phyloP scores from a whole-genome alignment of 2,329 filamentous ascomycete genomes.

The Aspergillus terreus region DNA sequence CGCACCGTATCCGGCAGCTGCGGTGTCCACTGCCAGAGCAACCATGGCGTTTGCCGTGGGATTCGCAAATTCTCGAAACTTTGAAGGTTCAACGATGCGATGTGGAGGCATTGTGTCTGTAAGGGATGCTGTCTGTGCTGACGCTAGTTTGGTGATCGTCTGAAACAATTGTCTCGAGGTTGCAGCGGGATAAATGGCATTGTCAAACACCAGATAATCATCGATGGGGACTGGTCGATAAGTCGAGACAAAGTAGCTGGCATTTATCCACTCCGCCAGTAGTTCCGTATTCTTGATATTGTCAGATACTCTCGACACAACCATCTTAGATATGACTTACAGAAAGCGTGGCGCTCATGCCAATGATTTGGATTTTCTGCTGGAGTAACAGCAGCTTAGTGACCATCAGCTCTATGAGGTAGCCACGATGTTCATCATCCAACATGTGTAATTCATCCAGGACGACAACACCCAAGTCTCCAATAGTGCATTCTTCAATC shows the following conservation, averaged over 20 bases:
- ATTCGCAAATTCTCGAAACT: constrained; percentile 60
- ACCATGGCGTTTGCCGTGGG: constrained; percentile 68
- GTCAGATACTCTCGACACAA: constrained; percentile 8
- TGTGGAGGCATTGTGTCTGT: constrained; percentile 33
- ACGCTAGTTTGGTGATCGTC: constrained; percentile 51
- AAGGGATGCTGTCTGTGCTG: constrained; percentile 23
- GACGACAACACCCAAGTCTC: constrained; percentile 63
- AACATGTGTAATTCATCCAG: constrained; percentile 81
- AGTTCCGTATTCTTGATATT: constrained; percentile 62
- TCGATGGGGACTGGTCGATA: constrained; percentile 73
- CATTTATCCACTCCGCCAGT: constrained; percentile 66
- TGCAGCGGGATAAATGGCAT: constrained; percentile 61
- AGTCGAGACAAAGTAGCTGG: constrained; percentile 67
- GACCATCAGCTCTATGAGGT: constrained; percentile 69
- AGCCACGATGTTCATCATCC: constrained; percentile 71
- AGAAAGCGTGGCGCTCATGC: constrained; percentile 76
- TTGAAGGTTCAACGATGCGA: constrained; percentile 53
- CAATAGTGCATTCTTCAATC: constrained; percentile 66
- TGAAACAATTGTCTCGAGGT: constrained; percentile 58
- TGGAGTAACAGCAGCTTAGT: constrained; percentile 69
- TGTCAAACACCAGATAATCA: constrained; percentile 70
- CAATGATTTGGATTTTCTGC: constrained; percentile 66
- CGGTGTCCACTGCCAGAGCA: constrained; percentile 66
- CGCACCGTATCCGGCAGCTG: constrained; percentile 63
- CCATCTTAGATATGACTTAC: constrained; percentile 36